These are phyloP conservation scores for Neopestalotiopsis sp. DNA, from an alignment of 2,329 filamentous ascomycete species.

Conservation along the genomic window DNA sequence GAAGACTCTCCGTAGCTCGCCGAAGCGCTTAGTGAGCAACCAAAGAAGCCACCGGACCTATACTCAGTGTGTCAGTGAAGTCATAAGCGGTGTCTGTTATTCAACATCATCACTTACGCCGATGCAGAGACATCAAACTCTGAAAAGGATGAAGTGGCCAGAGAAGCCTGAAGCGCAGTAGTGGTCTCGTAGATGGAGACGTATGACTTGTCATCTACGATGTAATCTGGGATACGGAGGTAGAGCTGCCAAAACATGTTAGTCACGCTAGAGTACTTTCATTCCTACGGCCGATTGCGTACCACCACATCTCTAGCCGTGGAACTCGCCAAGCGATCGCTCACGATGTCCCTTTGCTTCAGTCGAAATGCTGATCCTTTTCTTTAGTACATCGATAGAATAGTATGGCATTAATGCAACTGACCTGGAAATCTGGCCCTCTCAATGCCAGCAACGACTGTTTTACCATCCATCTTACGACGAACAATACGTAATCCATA, in stretches of 20 bases:
- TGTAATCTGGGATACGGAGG: slow-evolving; percentile 10
- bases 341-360: neutral
- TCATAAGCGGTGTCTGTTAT: neutral
- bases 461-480: neutral
- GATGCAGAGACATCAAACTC: neutral
- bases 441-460: neutral
- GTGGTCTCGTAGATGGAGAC: slow-evolving; percentile 3
- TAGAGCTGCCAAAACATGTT: neutral
- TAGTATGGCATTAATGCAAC: too few species aligned
- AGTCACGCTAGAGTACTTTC: neutral
- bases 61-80: neutral
- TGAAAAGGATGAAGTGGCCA: slow-evolving; percentile 5
- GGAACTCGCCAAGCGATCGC: neutral
- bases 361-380: neutral
- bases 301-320: neutral
- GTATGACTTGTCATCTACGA: slow-evolving; percentile 6
- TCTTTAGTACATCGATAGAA: neutral
- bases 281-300: neutral
- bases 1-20: neutral
- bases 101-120: neutral
- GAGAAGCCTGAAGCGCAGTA: neutral
- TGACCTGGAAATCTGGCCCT: neutral
- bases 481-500: neutral
- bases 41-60: neutral
- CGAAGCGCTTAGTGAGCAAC: neutral